Conservation (phyloP, 768 basidiomycete genomes). For the Coprinopsis marcescibilis region DNA sequence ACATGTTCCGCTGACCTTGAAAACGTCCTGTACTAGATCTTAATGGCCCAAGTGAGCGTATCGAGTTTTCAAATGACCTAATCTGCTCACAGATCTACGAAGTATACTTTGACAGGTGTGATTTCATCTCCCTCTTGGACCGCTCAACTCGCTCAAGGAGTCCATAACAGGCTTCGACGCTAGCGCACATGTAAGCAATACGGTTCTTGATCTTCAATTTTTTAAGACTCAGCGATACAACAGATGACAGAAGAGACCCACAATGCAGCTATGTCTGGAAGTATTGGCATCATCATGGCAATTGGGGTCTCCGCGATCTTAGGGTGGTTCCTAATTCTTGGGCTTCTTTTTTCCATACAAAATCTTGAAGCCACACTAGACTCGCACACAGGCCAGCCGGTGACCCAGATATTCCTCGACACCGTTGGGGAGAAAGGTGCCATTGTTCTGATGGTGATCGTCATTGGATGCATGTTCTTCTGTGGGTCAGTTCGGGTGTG, state of each 20-base stretch:
- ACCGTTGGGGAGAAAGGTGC: slow-evolving; percentile 70
- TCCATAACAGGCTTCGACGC: slow-evolving; percentile 76
- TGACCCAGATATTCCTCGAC: slow-evolving; percentile 75
- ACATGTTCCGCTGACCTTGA: no score
- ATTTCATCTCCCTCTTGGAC: neutral
- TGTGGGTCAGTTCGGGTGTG: slow-evolving; percentile 44
- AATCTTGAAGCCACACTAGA: slow-evolving; percentile 51
- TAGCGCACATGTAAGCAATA: slow-evolving; percentile 51
- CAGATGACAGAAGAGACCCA: slow-evolving; percentile 79
- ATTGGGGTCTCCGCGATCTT: slow-evolving; percentile 68
- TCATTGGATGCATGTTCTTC: slow-evolving; percentile 70
- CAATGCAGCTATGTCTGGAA: slow-evolving; percentile 61
- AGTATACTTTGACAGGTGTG: neutral
- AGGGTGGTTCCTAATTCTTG: slow-evolving; percentile 71
- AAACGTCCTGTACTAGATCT: slow-evolving; percentile 31
- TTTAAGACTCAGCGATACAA: neutral
- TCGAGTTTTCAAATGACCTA: neutral
- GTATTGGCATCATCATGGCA: slow-evolving; percentile 63
- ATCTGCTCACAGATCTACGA: neutral
- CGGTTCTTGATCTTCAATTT: neutral
- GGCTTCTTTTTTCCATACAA: slow-evolving; percentile 73
- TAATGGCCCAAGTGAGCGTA: slow-evolving; percentile 59
- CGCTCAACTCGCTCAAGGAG: slow-evolving; percentile 30
- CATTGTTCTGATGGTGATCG: slow-evolving; percentile 66
- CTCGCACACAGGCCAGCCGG: slow-evolving; percentile 59